Conservation (phyloP, 805 yeast species). For the Saccharomycopsis sp. region DNA sequence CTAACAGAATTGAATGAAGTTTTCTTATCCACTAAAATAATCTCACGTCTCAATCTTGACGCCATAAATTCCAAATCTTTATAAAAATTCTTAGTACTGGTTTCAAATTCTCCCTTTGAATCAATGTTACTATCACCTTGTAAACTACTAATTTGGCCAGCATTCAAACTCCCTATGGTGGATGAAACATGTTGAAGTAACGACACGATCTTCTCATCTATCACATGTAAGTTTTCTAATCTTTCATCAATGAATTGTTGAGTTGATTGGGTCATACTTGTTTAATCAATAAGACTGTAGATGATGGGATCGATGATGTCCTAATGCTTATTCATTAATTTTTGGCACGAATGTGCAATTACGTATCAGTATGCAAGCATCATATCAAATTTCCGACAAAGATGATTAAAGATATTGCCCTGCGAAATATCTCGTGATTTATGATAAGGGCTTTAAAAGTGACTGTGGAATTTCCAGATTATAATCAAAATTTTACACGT, state of each 20-base stretch:
- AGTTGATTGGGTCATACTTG: constrained; percentile 8
- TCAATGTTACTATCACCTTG: constrained; percentile 24
- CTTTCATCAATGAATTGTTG: constrained; percentile 40
- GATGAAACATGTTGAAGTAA: constrained; percentile 43
- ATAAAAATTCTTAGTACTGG: constrained; percentile 43
- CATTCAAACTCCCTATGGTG: constrained; percentile 36
- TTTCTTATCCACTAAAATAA: constrained; percentile 55
- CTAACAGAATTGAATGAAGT: constrained; percentile 42
- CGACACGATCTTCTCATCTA: constrained; percentile 46
- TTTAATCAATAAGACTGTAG: too few relatives aligned
- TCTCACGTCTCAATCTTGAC: constrained; percentile 55
- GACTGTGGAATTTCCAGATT: too few relatives aligned
- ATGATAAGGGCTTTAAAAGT: too few relatives aligned
- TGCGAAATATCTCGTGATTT: too few relatives aligned
- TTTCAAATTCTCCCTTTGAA: constrained; percentile 35
- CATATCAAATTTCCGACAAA: neutral
- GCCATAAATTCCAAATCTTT: constrained; percentile 51
- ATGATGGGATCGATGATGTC: too few relatives aligned
- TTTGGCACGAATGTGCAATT: neutral
- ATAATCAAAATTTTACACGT: too few relatives aligned
- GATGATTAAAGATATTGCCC: neutral
- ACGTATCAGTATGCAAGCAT: neutral
- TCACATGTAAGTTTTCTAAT: constrained; percentile 42
- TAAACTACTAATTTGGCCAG: constrained; percentile 27
- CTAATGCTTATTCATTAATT: neutral